Evolutionary conservation across 257 asterid species (phyloP).

Genomic region (Petunia axillaris): DNA sequence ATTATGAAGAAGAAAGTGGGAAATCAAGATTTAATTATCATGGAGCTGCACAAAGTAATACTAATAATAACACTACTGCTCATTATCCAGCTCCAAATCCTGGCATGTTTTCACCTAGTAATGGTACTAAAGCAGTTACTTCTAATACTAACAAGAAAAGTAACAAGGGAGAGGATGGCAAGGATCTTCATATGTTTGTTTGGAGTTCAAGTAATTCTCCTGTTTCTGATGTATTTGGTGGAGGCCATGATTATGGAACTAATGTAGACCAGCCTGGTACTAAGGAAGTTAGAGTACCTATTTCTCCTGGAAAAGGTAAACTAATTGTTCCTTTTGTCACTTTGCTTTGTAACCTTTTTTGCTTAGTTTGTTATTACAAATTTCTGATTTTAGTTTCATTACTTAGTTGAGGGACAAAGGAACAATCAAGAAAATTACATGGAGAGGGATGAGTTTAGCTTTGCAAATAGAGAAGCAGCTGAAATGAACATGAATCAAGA

Average conservation of each 20-base stretch:
- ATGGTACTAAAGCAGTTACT: constrained; percentile 37
- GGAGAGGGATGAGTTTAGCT: constrained; percentile 69
- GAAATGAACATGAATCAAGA: constrained; percentile 38
- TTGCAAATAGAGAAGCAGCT: constrained; percentile 54
- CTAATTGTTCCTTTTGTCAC: not conserved
- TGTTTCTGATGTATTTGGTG: constrained; percentile 87
- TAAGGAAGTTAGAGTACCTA: constrained; percentile 62
- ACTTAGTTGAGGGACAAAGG: constrained; percentile 48
- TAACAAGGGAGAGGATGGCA: constrained; percentile 51
- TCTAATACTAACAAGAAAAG: constrained; percentile 49
- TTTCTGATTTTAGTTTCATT: not conserved
- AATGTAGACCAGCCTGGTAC: constrained; percentile 51
- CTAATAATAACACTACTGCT: constrained; percentile 28
- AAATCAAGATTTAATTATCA: constrained; percentile 55
- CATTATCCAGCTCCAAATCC: constrained; percentile 78
- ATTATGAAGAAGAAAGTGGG: constrained; percentile 69
- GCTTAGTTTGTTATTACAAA: not conserved
- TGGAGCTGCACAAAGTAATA: constrained; percentile 34
- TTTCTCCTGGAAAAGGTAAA: constrained; percentile 74
- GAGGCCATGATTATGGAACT: constrained; percentile 65
- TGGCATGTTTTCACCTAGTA: constrained; percentile 75
- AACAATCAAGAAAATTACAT: constrained; percentile 54
- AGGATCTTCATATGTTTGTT: constrained; percentile 89
- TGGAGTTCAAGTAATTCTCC: constrained; percentile 97
- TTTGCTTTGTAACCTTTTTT: not conserved